Evolutionary conservation across 2,329 filamentous ascomycete genomes (phyloP).

Genomic region (Raffaelea arxii): DNA sequence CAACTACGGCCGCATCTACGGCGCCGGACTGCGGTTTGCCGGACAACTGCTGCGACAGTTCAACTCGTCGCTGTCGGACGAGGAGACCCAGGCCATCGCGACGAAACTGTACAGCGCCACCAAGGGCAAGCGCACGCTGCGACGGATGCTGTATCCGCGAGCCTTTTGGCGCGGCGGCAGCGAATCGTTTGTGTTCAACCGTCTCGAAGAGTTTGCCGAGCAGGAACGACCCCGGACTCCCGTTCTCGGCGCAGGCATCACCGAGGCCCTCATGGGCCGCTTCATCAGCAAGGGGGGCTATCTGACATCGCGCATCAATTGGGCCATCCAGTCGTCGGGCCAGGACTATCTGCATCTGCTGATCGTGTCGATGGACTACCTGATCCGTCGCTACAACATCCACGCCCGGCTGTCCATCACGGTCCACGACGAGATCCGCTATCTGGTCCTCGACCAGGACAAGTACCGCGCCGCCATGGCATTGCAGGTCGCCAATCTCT

Average conservation of each 20-base stretch:
- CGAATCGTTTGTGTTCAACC: slow-evolving; percentile 97
- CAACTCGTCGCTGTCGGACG: slow-evolving; percentile 74
- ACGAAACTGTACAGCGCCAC: slow-evolving; percentile 77
- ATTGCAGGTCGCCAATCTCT: slow-evolving; percentile 85
- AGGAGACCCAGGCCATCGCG: slow-evolving; percentile 66
- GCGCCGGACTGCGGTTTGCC: slow-evolving; percentile 91
- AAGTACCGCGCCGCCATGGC: slow-evolving; percentile 88
- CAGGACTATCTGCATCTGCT: slow-evolving; percentile 95
- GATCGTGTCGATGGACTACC: slow-evolving; percentile 89
- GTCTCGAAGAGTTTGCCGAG: slow-evolving; percentile 93
- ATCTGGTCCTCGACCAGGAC: slow-evolving; percentile 76
- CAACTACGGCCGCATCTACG: slow-evolving; percentile 98
- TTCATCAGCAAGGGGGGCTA: slow-evolving; percentile 85
- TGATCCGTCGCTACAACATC: slow-evolving; percentile 76
- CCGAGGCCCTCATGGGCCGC: slow-evolving; percentile 82
- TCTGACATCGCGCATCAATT: slow-evolving; percentile 94
- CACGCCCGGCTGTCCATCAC: slow-evolving; percentile 81
- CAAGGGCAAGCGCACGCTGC: slow-evolving; percentile 77
- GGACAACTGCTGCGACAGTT: slow-evolving; percentile 85
- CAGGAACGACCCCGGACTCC: slow-evolving; percentile 86
- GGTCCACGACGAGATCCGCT: slow-evolving; percentile 95
- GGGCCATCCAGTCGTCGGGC: slow-evolving; percentile 95
- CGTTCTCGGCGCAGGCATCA: slow-evolving; percentile 89
- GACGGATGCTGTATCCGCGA: slow-evolving; percentile 60
- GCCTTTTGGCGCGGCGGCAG: slow-evolving; percentile 94